Conservation (phyloP, 1,284 basidiomycete genomes). For the Tremellales sp. region DNA sequence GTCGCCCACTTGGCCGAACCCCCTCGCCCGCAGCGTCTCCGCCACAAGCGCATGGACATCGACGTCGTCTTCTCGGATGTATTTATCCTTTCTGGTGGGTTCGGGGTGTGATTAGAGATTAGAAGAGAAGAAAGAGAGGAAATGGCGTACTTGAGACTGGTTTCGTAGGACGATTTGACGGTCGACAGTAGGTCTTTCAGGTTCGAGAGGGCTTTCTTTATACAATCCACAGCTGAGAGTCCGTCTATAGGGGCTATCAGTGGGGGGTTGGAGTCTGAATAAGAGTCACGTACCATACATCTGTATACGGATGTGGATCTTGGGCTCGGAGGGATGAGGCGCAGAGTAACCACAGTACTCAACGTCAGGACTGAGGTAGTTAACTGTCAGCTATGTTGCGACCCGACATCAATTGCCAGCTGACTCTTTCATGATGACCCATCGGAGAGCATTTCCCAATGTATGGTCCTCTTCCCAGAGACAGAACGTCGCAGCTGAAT, state of each 20-base stretch:
- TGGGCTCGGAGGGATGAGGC: constrained; percentile 93
- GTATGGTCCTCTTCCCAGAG: constrained; percentile 93
- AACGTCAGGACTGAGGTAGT: constrained; percentile 76
- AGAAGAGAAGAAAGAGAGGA: background rate
- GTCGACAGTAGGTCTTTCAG: constrained; percentile 69
- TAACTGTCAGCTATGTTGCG: constrained; percentile 7
- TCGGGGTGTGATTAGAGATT: background rate
- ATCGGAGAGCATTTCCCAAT: constrained; percentile 86
- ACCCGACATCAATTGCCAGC: constrained; percentile 23
- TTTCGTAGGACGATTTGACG: constrained; percentile 62
- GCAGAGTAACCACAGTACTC: constrained; percentile 98
- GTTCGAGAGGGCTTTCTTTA: constrained; percentile 67
- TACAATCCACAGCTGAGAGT: constrained; percentile 70
- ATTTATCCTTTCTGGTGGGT: constrained; percentile 33
- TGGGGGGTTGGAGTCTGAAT: constrained; percentile 1
- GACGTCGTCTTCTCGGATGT: constrained; percentile 41
- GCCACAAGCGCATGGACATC: constrained; percentile 44
- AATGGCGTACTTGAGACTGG: constrained; percentile 53
- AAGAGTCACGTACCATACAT: constrained; percentile 82
- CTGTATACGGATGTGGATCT: constrained; percentile 93
- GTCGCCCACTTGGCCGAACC: constrained; percentile 26
- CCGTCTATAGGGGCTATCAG: constrained; percentile 55
- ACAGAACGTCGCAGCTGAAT: constrained; percentile 87
- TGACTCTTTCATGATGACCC: constrained; percentile 99
- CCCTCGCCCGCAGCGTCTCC: constrained; percentile 33